Evolutionary conservation across 2,329 filamentous ascomycete species (phyloP).

Genomic region (Rhinocladiella mackenziei): DNA sequence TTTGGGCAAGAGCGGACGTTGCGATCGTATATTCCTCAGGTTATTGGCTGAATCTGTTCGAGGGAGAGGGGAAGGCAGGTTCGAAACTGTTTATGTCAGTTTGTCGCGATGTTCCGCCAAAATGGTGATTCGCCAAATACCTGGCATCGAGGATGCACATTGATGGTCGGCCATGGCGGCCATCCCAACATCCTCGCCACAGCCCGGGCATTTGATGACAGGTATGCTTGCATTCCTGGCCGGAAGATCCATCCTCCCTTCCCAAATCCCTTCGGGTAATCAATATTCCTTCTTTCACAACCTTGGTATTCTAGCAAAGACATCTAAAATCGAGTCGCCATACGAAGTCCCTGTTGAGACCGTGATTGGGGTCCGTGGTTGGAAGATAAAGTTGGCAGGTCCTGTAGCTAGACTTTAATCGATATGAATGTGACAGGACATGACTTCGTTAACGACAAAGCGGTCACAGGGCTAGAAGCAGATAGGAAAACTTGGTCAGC

Average conservation of each 20-base stretch:
- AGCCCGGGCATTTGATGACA: constrained; percentile 82
- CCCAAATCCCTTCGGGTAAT: constrained; percentile 3
- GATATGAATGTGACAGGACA: not conserved
- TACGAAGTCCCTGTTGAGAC: not conserved
- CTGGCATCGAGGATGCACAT: constrained; percentile 46
- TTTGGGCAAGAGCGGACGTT: constrained; percentile 21
- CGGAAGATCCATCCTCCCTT: constrained; percentile 22
- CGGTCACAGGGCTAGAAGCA: constrained; percentile 3
- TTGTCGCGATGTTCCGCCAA: constrained; percentile 9
- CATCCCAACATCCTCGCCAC: constrained; percentile 73
- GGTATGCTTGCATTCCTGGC: constrained; percentile 64
- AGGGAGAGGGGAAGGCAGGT: constrained; percentile 15
- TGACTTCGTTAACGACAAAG: constrained; percentile 9
- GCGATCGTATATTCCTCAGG: constrained; percentile 8
- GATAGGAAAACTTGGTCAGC: constrained; percentile 3
- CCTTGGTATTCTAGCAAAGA: not conserved
- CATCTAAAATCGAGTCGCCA: not conserved
- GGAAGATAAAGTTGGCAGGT: not conserved
- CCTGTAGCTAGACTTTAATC: not conserved
- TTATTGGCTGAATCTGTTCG: constrained; percentile 18
- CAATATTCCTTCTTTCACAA: not conserved
- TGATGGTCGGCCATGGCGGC: constrained; percentile 81
- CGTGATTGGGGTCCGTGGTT: not conserved
- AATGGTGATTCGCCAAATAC: constrained; percentile 37
- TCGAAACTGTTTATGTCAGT: constrained; percentile 13